Percentiles rank a stretch among this genome's conserved stretches.
These are phyloP conservation scores for Ministeria vibrans DNA, from an alignment of 78 protist genomes.

Conservation along the genomic window DNA sequence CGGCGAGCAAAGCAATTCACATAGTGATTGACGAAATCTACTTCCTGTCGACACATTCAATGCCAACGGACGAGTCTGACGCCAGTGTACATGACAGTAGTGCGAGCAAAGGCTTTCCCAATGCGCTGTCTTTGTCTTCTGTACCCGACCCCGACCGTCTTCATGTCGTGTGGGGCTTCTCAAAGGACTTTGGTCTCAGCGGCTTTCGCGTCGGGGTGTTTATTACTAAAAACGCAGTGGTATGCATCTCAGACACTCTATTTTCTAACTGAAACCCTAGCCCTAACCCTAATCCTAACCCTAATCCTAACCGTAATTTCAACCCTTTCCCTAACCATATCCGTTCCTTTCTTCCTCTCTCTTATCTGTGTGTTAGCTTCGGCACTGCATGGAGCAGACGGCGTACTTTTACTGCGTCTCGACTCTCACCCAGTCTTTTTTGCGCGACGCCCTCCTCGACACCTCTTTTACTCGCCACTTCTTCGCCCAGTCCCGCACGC, in stretches of 20 bases:
- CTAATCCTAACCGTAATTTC: too few species aligned
- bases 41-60: background rate
- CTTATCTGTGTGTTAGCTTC: too few species aligned
- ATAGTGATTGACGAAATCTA: background rate
- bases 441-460: background rate
- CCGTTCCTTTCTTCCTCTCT: too few species aligned
- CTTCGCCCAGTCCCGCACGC: background rate
- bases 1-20: too few species aligned
- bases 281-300: too few species aligned
- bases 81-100: too few species aligned
- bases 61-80: too few species aligned
- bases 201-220: background rate
- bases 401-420: background rate
- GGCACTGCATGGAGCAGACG: background rate
- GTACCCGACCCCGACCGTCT: background rate
- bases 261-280: too few species aligned
- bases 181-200: background rate
- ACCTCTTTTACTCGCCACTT: background rate
- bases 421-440: background rate
- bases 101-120: background rate
- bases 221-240: background rate
- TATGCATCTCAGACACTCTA: too few species aligned
- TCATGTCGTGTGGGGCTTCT: background rate
- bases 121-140: too few species aligned
- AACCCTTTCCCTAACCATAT: too few species aligned